phyloP scores from a whole-genome alignment of 1,284 basidiomycete genomes.

The Coriolopsis trogii region DNA sequence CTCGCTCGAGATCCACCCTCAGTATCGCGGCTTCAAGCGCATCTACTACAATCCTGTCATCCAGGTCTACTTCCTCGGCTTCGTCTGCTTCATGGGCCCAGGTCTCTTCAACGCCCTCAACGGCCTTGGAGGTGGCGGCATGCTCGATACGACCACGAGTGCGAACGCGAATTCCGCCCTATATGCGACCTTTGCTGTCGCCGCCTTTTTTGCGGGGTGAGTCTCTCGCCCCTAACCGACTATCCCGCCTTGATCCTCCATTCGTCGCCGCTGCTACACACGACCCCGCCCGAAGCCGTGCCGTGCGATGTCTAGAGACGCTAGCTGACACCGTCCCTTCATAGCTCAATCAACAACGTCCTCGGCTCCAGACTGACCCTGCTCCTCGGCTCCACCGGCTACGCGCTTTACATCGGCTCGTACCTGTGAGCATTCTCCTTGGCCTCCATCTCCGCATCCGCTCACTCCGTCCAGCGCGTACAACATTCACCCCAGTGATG shows the following conservation, averaged over 20 bases:
- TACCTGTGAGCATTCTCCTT: constrained; percentile 54
- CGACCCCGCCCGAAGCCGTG: too few species aligned
- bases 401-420: constrained; percentile 74
- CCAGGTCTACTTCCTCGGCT: constrained; percentile 60
- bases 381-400: constrained; percentile 70
- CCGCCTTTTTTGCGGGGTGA: constrained; percentile 68
- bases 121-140: constrained; percentile 74
- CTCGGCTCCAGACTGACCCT: constrained; percentile 77
- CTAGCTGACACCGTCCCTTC: constrained; percentile 1
- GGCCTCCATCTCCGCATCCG: neutral
- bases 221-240: constrained; percentile 28
- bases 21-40: constrained; percentile 36
- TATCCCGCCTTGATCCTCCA: constrained; percentile 18
- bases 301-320: too few species aligned
- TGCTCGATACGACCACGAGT: constrained; percentile 58
- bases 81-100: constrained; percentile 71
- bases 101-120: constrained; percentile 52
- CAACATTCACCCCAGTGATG: constrained; percentile 65
- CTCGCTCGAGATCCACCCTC: constrained; percentile 26
- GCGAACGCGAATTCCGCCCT: constrained; percentile 69
- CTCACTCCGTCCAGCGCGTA: constrained; percentile 46
- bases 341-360: constrained; percentile 74
- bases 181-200: constrained; percentile 69
- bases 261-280: neutral
- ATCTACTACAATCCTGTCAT: constrained; percentile 43